These are phyloP conservation scores for Phaeotremella fagi DNA, from an alignment of 768 basidiomycete species.

Conservation along the genomic window DNA sequence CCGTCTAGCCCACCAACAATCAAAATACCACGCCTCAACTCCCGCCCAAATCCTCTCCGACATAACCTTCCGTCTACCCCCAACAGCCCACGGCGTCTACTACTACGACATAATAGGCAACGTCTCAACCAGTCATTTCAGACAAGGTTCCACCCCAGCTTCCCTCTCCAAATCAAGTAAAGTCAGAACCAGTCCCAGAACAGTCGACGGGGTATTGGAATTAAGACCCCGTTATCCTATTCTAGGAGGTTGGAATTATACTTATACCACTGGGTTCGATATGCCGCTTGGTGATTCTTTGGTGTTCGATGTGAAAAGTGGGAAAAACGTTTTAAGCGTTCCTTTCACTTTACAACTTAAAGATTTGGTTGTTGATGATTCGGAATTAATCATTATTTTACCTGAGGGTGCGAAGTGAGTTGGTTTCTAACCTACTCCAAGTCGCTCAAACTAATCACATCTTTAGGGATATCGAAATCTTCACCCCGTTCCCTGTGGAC, in stretches of 20 bases:
- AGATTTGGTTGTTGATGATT: constrained; percentile 74
- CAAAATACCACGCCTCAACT: constrained; percentile 62
- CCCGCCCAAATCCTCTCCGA: constrained; percentile 63
- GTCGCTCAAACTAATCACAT: no score
- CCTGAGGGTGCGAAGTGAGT: constrained; percentile 95
- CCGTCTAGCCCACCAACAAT: constrained; percentile 77
- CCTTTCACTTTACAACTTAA: constrained; percentile 80
- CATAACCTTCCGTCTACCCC: constrained; percentile 72
- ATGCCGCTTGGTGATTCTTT: constrained; percentile 63
- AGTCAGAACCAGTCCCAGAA: constrained; percentile 16
- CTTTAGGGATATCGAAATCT: constrained; percentile 68
- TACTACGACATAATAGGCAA: constrained; percentile 92
- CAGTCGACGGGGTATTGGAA: constrained; percentile 63
- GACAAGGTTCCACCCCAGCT: constrained; percentile 51
- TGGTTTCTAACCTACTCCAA: background rate
- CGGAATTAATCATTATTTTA: constrained; percentile 70
- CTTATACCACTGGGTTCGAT: constrained; percentile 90
- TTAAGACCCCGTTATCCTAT: constrained; percentile 85
- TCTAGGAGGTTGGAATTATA: constrained; percentile 96
- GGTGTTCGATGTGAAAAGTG: constrained; percentile 62
- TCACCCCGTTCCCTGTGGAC: constrained; percentile 70
- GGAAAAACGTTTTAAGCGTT: constrained; percentile 67
- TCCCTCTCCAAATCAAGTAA: constrained; percentile 7
- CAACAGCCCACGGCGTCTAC: constrained; percentile 75
- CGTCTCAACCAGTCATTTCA: constrained; percentile 86